A percentile compares a stretch with the other conserved stretches of the same genome.
These are phyloP conservation scores for Poa pratensis DNA, from an alignment of 176 grass and related monocot species.

Conservation along the genomic window DNA sequence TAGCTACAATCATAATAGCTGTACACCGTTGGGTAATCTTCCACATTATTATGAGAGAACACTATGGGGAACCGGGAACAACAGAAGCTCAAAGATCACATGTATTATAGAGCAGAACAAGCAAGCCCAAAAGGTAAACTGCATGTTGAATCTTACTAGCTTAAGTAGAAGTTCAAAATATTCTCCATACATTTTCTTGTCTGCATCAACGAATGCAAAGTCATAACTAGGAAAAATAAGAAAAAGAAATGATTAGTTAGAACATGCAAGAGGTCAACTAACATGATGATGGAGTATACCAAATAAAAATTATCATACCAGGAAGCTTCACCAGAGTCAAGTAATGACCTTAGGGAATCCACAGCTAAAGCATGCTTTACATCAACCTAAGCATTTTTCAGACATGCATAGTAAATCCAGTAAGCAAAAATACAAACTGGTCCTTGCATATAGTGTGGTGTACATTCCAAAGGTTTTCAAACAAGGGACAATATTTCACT, in stretches of 20 bases:
- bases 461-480: neutral
- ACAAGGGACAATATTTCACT: neutral
- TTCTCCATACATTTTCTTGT: constrained; percentile 82
- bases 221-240: constrained; percentile 68
- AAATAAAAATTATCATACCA: constrained; percentile 48
- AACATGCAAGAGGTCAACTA: constrained; percentile 21
- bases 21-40: neutral
- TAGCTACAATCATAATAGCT: constrained; percentile 12
- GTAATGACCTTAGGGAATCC: constrained; percentile 75
- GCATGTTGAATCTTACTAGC: constrained; percentile 62
- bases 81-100: neutral
- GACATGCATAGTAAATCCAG: constrained; percentile 30
- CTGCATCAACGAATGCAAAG: constrained; percentile 98
- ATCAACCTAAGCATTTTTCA: constrained; percentile 69
- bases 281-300: constrained; percentile 13
- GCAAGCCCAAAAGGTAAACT: constrained; percentile 21
- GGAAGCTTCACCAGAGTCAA: constrained; percentile 73
- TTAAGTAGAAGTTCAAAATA: constrained; percentile 91
- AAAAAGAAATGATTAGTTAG: constrained; percentile 31
- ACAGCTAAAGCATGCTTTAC: constrained; percentile 76
- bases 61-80: neutral
- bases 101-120: neutral
- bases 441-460: neutral
- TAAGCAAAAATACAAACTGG: neutral
- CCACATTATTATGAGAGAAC: neutral